A percentile compares a stretch with the other conserved stretches of the same genome.
These are phyloP conservation scores for Sophora flavescens DNA, from an alignment of 306 rosid genomes.

Conservation along the genomic window DNA sequence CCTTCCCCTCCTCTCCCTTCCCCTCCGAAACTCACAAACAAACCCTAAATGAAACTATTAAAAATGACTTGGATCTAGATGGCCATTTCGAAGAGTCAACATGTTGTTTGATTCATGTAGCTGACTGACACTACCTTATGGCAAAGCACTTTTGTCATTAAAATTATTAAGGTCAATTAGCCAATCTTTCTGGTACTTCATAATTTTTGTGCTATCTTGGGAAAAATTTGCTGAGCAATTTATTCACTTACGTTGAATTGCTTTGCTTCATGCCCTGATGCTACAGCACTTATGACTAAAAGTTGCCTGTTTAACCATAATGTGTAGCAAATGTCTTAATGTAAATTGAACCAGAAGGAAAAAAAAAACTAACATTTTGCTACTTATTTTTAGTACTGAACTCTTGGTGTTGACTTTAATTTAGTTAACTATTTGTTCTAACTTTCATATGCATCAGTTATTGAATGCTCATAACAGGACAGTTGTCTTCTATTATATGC, in stretches of 20 bases:
- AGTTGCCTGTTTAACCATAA: slow-evolving; percentile 1
- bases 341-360: background rate
- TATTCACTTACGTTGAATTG: background rate
- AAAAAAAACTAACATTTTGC: background rate
- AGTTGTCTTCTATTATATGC: background rate
- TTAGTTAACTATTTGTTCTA: slow-evolving; percentile 11
- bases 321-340: background rate
- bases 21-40: too few species aligned
- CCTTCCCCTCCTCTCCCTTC: too few species aligned
- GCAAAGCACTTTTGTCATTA: background rate
- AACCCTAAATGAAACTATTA: too few species aligned
- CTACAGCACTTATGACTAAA: slow-evolving; percentile 13
- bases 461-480: background rate
- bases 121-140: too few species aligned
- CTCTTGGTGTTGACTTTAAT: slow-evolving; percentile 3
- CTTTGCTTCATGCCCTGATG: slow-evolving; percentile 24
- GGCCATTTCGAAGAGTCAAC: too few species aligned
- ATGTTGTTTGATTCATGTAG: too few species aligned
- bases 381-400: background rate
- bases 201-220: too few species aligned
- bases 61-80: too few species aligned
- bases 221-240: slow-evolving; percentile 1
- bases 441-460: slow-evolving; percentile 1
- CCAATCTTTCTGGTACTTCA: background rate
- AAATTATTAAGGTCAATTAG: background rate